Evolutionary conservation across 768 basidiomycete genomes (phyloP).

Genomic region (Podaxis pistillaris): DNA sequence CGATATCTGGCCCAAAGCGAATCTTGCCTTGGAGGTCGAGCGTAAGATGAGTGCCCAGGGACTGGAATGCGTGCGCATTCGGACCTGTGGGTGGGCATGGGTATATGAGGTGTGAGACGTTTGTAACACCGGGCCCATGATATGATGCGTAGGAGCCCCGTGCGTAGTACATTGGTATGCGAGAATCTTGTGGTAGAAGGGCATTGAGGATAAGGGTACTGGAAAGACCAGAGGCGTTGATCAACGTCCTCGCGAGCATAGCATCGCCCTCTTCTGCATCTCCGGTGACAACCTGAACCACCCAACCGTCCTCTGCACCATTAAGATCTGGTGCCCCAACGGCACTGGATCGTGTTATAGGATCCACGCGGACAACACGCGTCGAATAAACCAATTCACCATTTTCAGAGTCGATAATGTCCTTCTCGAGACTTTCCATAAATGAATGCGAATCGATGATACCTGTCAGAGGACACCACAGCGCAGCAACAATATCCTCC

Average conservation of each 20-base stretch:
- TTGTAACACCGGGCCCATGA: slow-evolving; percentile 68
- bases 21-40: slow-evolving; percentile 83
- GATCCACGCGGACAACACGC: slow-evolving; percentile 83
- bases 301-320: slow-evolving; percentile 68
- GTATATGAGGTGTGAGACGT: slow-evolving; percentile 80
- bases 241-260: slow-evolving; percentile 68
- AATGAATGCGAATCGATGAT: slow-evolving; percentile 86
- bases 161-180: slow-evolving; percentile 76
- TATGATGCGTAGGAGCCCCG: slow-evolving; percentile 90
- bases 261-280: slow-evolving; percentile 49
- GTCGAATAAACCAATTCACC: slow-evolving; percentile 79
- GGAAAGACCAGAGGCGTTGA: slow-evolving; percentile 83
- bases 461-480: slow-evolving; percentile 86
- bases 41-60: slow-evolving; percentile 90
- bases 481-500: slow-evolving; percentile 60
- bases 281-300: slow-evolving; percentile 75
- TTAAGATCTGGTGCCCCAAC: slow-evolving; percentile 25
- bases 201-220: slow-evolving; percentile 70
- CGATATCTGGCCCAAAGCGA: slow-evolving; percentile 90
- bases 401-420: slow-evolving; percentile 68
- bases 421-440: slow-evolving; percentile 81
- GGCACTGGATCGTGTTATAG: slow-evolving; percentile 31
- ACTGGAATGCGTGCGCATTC: slow-evolving; percentile 67
- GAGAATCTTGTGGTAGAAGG: slow-evolving; percentile 52
- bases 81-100: slow-evolving; percentile 76